Percentiles rank a stretch among this genome's conserved stretches.
These are phyloP conservation scores for Glarea lozoyensis DNA, from an alignment of 495 filamentous ascomycete genomes.

Conservation along the genomic window DNA sequence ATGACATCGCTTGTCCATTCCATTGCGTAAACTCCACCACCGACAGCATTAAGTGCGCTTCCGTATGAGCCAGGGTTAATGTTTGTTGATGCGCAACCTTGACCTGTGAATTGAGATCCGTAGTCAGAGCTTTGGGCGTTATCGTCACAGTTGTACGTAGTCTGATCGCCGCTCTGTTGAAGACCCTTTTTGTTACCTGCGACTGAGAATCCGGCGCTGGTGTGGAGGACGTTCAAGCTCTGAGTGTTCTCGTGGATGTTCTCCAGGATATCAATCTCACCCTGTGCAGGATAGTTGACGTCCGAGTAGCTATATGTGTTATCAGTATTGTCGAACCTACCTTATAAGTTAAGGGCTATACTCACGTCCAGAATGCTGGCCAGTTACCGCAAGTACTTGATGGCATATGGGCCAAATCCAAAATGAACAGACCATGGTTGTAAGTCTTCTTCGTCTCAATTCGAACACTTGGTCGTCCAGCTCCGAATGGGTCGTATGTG, in stretches of 20 bases:
- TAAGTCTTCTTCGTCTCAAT: slow-evolving; percentile 59
- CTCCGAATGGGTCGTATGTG: slow-evolving; percentile 23
- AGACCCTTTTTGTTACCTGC: slow-evolving; percentile 34
- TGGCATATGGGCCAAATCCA: slow-evolving; percentile 70
- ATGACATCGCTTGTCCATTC: slow-evolving; percentile 62
- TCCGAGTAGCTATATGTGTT: no score
- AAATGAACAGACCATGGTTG: slow-evolving; percentile 58
- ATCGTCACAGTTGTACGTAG: slow-evolving; percentile 8
- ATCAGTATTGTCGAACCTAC: no score
- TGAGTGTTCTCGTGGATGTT: slow-evolving; percentile 59
- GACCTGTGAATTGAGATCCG: slow-evolving; percentile 33
- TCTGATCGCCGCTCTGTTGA: background rate
- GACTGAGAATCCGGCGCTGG: slow-evolving; percentile 49
- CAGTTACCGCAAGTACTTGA: slow-evolving; percentile 52
- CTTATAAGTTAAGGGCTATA: no score
- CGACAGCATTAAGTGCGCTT: slow-evolving; percentile 57
- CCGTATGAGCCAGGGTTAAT: slow-evolving; percentile 41
- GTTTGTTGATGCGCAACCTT: slow-evolving; percentile 27
- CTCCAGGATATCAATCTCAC: slow-evolving; percentile 90
- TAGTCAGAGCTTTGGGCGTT: slow-evolving; percentile 23
- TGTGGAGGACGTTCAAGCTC: slow-evolving; percentile 70
- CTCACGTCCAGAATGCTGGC: slow-evolving; percentile 27
- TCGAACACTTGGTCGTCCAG: slow-evolving; percentile 58
- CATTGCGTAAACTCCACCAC: slow-evolving; percentile 70
- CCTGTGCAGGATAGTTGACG: slow-evolving; percentile 61